These are phyloP conservation scores for Theileria equi DNA, from an alignment of 169 alveolate species.

Conservation along the genomic window DNA sequence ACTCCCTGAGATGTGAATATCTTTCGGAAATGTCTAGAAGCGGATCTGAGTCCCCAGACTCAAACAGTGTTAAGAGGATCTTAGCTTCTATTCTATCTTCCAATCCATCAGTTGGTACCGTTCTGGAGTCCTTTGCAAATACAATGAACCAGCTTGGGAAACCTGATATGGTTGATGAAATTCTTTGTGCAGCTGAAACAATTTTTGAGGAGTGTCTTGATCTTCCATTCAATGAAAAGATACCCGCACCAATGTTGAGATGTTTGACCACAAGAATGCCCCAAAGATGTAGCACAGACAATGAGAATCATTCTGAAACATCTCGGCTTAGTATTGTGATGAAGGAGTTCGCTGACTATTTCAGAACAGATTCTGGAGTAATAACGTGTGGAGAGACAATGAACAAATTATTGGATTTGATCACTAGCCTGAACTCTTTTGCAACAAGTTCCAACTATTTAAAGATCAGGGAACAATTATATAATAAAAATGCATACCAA, in stretches of 20 bases:
- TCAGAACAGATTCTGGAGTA: not conserved
- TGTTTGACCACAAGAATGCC: constrained; percentile 40
- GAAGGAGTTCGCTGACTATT: not conserved
- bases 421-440: constrained; percentile 8
- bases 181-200: constrained; percentile 56
- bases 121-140: constrained; percentile 48
- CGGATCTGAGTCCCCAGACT: constrained; percentile 5
- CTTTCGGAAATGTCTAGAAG: constrained; percentile 56
- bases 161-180: constrained; percentile 57
- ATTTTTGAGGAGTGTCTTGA: constrained; percentile 63
- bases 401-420: constrained; percentile 49
- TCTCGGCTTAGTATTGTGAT: constrained; percentile 8
- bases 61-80: constrained; percentile 5
- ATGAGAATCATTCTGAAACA: not conserved
- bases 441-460: constrained; percentile 6
- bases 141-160: constrained; percentile 47
- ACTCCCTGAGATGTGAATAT: constrained; percentile 65
- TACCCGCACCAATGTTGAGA: constrained; percentile 52
- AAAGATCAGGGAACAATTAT: constrained; percentile 15
- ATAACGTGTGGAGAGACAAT: constrained; percentile 50
- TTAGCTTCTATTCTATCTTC: constrained; percentile 30
- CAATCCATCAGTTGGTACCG: constrained; percentile 42
- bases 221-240: constrained; percentile 54
- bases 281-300: constrained; percentile 4
- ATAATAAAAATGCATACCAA: constrained; percentile 14